phyloP scores from a whole-genome alignment of 2,329 filamentous ascomycete species.

The Colletotrichum cuscutae region DNA sequence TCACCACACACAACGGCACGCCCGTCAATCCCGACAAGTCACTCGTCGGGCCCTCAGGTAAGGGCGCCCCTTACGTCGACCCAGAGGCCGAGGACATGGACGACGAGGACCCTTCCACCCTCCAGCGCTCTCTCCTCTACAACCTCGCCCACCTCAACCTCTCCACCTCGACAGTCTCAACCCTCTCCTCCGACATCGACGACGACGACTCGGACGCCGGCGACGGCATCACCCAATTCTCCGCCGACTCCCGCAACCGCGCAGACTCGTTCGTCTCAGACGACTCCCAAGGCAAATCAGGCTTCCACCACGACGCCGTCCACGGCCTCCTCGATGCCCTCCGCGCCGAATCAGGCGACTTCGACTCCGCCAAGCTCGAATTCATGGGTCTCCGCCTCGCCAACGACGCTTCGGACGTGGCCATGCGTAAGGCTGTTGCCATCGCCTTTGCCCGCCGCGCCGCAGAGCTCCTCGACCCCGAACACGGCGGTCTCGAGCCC shows the following conservation, averaged over 20 bases:
- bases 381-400: constrained; percentile 93
- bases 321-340: constrained; percentile 88
- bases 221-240: constrained; percentile 62
- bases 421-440: constrained; percentile 88
- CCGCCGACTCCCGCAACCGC: constrained; percentile 69
- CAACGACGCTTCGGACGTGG: constrained; percentile 88
- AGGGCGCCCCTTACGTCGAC: constrained; percentile 60
- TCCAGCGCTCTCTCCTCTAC: constrained; percentile 68
- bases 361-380: constrained; percentile 85
- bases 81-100: constrained; percentile 61
- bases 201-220: constrained; percentile 75
- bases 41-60: constrained; percentile 61
- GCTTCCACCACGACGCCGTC: constrained; percentile 90
- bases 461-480: constrained; percentile 70
- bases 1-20: constrained; percentile 49
- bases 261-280: constrained; percentile 80
- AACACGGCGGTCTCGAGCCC: constrained; percentile 65
- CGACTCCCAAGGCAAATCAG: constrained; percentile 68
- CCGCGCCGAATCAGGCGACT: constrained; percentile 78
- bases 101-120: constrained; percentile 58
- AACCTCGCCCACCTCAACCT: constrained; percentile 63
- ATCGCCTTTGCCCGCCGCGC: constrained; percentile 87
- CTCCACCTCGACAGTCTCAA: constrained; percentile 66
- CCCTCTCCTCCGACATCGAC: constrained; percentile 71
- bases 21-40: constrained; percentile 52